Conservation (phyloP, 495 filamentous ascomycete genomes). For the Talaromyces wortmannii region DNA sequence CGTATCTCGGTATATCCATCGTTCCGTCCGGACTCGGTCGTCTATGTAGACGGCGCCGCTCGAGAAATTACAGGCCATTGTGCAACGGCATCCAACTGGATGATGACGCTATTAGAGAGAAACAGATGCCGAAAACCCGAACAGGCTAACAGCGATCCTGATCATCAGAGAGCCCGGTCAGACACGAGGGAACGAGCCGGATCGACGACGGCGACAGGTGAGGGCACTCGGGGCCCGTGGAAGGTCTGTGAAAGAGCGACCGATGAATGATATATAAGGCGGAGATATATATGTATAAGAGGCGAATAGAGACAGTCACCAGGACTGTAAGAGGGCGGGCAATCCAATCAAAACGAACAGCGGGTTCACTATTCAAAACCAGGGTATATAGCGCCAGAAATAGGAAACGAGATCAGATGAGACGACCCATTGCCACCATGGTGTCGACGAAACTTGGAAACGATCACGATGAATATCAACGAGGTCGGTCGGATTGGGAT, state of each 20-base stretch:
- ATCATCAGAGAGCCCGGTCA: background rate
- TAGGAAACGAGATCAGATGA: background rate
- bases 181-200: too few species aligned
- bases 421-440: background rate
- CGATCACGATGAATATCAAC: background rate
- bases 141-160: background rate
- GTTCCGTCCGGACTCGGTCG: constrained; percentile 59
- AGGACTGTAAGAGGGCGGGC: background rate
- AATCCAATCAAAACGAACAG: background rate
- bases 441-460: background rate
- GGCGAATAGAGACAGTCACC: background rate
- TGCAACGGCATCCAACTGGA: constrained; percentile 3
- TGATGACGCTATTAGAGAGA: background rate
- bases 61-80: constrained; percentile 57
- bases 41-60: constrained; percentile 84
- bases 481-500: too few species aligned
- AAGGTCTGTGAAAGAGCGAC: background rate
- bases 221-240: background rate
- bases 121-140: background rate
- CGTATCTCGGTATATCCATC: constrained; percentile 43
- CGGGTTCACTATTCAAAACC: background rate
- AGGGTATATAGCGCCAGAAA: background rate
- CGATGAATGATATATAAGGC: background rate
- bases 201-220: too few species aligned
- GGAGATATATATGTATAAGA: too few species aligned